phyloP scores from a whole-genome alignment of 345 rosid species.

The Dimocarpus longan region DNA sequence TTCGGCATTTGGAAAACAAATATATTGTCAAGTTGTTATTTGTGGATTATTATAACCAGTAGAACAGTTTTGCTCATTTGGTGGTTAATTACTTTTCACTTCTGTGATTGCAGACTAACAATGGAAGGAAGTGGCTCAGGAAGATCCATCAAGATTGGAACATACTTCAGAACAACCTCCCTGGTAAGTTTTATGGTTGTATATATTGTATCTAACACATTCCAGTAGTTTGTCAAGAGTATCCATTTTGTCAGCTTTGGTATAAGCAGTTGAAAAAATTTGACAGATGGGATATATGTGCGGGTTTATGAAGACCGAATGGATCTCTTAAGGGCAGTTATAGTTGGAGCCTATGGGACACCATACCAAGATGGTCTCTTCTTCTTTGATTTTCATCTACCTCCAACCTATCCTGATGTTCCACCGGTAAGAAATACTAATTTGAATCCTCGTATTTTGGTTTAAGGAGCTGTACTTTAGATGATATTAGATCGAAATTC shows the following conservation, averaged over 20 bases:
- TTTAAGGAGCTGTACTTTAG: background rate
- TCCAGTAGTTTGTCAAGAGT: constrained; percentile 4
- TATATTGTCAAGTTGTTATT: background rate
- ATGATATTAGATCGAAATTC: background rate
- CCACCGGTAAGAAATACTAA: constrained; percentile 70
- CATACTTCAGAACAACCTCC: constrained; percentile 94
- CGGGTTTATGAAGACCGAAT: constrained; percentile 92
- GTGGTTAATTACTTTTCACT: background rate
- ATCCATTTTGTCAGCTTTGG: background rate
- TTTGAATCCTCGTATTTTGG: background rate
- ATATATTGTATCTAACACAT: constrained; percentile 6
- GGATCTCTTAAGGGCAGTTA: constrained; percentile 93
- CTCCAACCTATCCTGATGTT: constrained; percentile 79
- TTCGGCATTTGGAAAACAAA: background rate
- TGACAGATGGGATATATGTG: constrained; percentile 81
- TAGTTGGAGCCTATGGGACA: constrained; percentile 93
- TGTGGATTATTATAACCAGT: background rate
- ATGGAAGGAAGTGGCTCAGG: constrained; percentile 86
- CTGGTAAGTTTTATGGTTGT: constrained; percentile 56
- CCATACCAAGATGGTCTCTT: constrained; percentile 99
- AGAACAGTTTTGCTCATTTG: constrained; percentile 3
- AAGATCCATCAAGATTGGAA: constrained; percentile 98
- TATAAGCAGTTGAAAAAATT: constrained; percentile 15
- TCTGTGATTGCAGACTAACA: constrained; percentile 55
- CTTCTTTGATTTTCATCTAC: constrained; percentile 95